Evolutionary conservation across 495 filamentous ascomycete species (phyloP).

Genomic region (Bombardia bombarda): DNA sequence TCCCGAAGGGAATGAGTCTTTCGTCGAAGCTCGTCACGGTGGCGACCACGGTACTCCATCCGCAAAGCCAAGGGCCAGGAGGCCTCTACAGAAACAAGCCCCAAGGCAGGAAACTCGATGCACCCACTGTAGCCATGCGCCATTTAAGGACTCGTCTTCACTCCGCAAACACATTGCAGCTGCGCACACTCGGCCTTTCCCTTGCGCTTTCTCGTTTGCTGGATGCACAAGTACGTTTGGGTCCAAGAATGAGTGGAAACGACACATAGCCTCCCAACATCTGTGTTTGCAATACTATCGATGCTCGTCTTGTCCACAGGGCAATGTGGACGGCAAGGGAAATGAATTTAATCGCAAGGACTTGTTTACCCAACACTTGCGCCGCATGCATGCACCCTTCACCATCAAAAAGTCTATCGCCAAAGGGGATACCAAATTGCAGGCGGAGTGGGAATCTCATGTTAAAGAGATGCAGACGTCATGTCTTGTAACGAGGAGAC

Average conservation of each 20-base stretch:
- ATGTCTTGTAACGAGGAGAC: constrained; percentile 61
- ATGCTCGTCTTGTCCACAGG: constrained; percentile 65
- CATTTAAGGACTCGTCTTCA: constrained; percentile 51
- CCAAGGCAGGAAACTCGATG: constrained; percentile 49
- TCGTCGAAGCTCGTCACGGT: constrained; percentile 21
- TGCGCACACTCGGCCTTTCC: constrained; percentile 62
- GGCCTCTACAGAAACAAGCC: constrained; percentile 41
- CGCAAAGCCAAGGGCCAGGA: constrained; percentile 33
- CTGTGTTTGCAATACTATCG: constrained; percentile 77
- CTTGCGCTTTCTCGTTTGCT: constrained; percentile 76
- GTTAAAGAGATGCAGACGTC: constrained; percentile 55
- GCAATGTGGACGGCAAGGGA: constrained; percentile 49
- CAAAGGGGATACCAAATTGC: constrained; percentile 44
- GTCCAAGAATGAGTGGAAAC: constrained; percentile 92
- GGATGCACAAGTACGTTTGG: constrained; percentile 80
- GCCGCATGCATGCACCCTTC: constrained; percentile 76
- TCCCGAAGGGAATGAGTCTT: constrained; percentile 30
- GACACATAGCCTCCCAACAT: constrained; percentile 85
- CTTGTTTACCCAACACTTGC: constrained; percentile 86
- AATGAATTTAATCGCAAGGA: constrained; percentile 83
- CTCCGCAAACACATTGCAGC: constrained; percentile 53
- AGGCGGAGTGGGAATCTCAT: constrained; percentile 46
- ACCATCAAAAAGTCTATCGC: constrained; percentile 40
- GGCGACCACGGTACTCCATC: constrained; percentile 35
- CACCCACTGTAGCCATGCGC: constrained; percentile 45